Base-by-base conservation (phyloP, 2,329 filamentous ascomycete species). In the Nannizziopsis barbatae region DNA sequence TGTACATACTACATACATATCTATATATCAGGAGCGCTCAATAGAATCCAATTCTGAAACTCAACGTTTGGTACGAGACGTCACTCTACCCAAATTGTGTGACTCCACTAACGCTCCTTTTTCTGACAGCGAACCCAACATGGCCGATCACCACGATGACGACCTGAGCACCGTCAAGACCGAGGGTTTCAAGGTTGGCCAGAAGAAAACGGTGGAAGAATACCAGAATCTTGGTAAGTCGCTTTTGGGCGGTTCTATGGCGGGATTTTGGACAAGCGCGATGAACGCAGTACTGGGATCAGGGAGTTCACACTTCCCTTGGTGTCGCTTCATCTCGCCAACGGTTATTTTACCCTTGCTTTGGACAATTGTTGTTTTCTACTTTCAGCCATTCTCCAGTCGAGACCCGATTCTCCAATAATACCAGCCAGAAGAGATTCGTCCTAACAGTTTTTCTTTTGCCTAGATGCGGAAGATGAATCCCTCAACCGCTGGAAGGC, bases 401-500 rank as follows among this genome's bases (percentile, higher is more conserved):
- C 14, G 5, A 17, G 15, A 9, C 3, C 37, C 14, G 20, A 18
- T 11, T 40, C 20, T 11, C 14, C 22, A 35, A 42, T 30, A 15
- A 42, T 5, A 27, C 41, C 18, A 10, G 35, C 44, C 33, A 37
- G n/a, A 41, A 43, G 22, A 27, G 22, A 27, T 12, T 50, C 48
- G 11, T 32, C 22, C 46, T 51, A 45, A 49, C 31, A 12, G 14
- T 5, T 14, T n/a, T 10, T 8, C 14, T 41, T 20, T 32, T 17
- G 12, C 41, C 32, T 58, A 81, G 79, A 83, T 66, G 68, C 76
- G 60, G 74, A 85, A 61, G 92, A 98, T 67, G 90, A 96, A 70
- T 92, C 90, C 53, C 83, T 98, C 61, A 86, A 93, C 71, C 84
- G 90, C 62, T 98, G 94, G 84, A 98, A 98, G 75, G 80, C 90